A percentile compares a stretch with the other conserved stretches of the same genome.
These are phyloP conservation scores for Ogataea zsoltii DNA, from an alignment of 805 yeast species.

Conservation along the genomic window DNA sequence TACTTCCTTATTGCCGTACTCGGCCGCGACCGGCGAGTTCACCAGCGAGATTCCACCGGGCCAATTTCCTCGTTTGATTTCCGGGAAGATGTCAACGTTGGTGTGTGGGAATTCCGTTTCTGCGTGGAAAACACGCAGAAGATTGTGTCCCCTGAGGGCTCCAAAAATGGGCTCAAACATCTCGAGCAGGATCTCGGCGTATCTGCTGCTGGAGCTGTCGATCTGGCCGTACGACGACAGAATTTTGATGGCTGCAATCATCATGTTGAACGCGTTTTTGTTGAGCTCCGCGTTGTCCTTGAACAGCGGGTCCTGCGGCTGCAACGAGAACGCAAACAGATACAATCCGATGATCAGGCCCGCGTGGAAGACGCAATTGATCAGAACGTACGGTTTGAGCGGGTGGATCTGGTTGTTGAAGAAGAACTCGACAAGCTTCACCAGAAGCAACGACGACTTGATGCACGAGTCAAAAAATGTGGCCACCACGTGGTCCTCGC, in stretches of 20 bases:
- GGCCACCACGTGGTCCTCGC: conserved; percentile 16
- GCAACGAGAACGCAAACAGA: conserved; percentile 23
- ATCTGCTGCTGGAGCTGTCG: conserved; percentile 17
- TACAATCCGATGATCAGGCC: conserved; percentile 38
- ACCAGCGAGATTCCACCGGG: background rate
- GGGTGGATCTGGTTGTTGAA: conserved; percentile 35
- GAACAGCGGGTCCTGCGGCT: conserved; percentile 11
- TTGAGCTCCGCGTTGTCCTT: conserved; percentile 15
- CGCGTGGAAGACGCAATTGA: conserved; percentile 38
- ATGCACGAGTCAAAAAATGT: conserved; percentile 39
- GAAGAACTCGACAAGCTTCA: conserved; percentile 34
- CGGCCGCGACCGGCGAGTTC: background rate
- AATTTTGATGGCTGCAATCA: conserved; percentile 15
- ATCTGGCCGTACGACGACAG: conserved; percentile 14
- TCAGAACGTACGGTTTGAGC: conserved; percentile 37
- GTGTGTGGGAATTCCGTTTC: no score
- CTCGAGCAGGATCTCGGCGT: conserved; percentile 18
- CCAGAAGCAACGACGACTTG: conserved; percentile 37
- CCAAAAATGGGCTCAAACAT: conserved; percentile 17
- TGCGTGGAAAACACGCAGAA: background rate
- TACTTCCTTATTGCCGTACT: background rate
- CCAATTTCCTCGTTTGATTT: conserved; percentile 2
- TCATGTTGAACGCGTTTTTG: conserved; percentile 15
- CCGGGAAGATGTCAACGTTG: background rate
- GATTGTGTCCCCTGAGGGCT: conserved; percentile 5